Evolutionary conservation across 1,284 basidiomycete genomes (phyloP), one percentile per base, ranked within the genome.

Genomic region (Apiotrichum siamense): DNA sequence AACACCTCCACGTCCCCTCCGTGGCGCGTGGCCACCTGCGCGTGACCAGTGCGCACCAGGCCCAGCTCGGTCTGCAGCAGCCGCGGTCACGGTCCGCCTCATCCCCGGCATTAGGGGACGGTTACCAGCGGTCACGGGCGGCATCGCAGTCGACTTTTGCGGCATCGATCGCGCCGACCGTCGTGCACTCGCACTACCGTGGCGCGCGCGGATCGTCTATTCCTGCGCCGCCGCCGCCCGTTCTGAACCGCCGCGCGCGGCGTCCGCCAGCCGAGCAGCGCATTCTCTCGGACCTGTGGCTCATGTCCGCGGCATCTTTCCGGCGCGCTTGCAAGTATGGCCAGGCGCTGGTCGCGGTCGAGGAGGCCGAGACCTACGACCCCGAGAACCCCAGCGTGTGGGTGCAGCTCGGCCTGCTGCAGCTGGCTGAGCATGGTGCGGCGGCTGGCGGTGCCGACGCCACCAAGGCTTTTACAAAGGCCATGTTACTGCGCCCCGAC

Each of bases 241-340:
- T 62, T 4, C 52, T 59, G 31, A 38, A 41, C 9, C 27, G 33
- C 39, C 6, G 25, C 27, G 3, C 41, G 58, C n/a, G 77, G 80
- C 7, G 77, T n/a, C n/a, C 77, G 15, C 76, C 79, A n/a, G 80
- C 77, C 44, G 86, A 89, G 62, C 82, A 83, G 33, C 77, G 83
- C 27, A 72, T 93, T 31, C 76, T 97, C 50, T 88, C 86, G 50
- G 83, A 90, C 60, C 76, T 97, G 20, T 99, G 94, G 94, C 76
- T 97, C 7, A 87, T 90, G 80, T 87, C 85, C 3, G 90, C 94
- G 0, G 92, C 96, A 5, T 93, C 88, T 0, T 98, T 97, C 77
- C 80, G 96, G 29, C 77, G 94, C 50, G 78, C 86, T 43, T 87
- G 87, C 11, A 92, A 93, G 75, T 81, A 88, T 49, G 88, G 93